Percentiles rank a stretch among this genome's conserved stretches.
phyloP scores from a whole-genome alignment of 2,329 filamentous ascomycete species.

The Nemania abortiva region DNA sequence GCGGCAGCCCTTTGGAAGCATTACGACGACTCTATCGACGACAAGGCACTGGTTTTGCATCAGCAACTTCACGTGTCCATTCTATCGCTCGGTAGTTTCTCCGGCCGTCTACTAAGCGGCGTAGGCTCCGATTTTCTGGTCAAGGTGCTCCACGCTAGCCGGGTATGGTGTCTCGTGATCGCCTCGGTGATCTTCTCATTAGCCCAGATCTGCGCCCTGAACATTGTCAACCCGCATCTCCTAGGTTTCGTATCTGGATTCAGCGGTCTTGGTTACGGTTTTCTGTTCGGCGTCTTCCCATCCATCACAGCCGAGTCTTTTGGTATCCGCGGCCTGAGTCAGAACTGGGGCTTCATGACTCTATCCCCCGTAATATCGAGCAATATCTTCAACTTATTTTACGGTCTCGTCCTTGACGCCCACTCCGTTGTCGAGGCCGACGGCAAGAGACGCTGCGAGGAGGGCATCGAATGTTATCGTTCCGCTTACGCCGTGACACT shows the following conservation, averaged over 20 bases:
- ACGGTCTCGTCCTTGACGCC: slow-evolving; percentile 84
- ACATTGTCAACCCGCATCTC: slow-evolving; percentile 79
- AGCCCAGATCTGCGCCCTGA: slow-evolving; percentile 82
- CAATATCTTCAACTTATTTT: slow-evolving; percentile 93
- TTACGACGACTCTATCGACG: slow-evolving; percentile 78
- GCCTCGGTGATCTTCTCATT: slow-evolving; percentile 82
- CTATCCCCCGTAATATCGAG: slow-evolving; percentile 87
- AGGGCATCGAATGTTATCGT: slow-evolving; percentile 84
- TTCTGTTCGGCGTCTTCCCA: slow-evolving; percentile 93
- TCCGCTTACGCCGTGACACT: slow-evolving; percentile 85
- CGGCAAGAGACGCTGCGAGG: slow-evolving; percentile 79
- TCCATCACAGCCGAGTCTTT: slow-evolving; percentile 91
- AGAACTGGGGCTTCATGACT: slow-evolving; percentile 98
- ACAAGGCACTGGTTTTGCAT: slow-evolving; percentile 80
- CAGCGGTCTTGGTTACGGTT: slow-evolving; percentile 90
- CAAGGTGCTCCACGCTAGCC: slow-evolving; percentile 81
- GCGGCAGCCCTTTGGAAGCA: slow-evolving; percentile 89
- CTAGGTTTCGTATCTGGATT: slow-evolving; percentile 84
- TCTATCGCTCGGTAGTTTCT: slow-evolving; percentile 88
- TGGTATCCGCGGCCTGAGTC: slow-evolving; percentile 86
- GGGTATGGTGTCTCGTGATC: slow-evolving; percentile 89
- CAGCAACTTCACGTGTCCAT: slow-evolving; percentile 96
- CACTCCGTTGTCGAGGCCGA: slow-evolving; percentile 77
- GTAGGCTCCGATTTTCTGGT: slow-evolving; percentile 93
- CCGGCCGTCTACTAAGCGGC: slow-evolving; percentile 82